Percentiles rank a stretch among this genome's conserved stretches.
Conservation (phyloP, 2,329 filamentous ascomycete species). For the Aureobasidium subglaciale region DNA sequence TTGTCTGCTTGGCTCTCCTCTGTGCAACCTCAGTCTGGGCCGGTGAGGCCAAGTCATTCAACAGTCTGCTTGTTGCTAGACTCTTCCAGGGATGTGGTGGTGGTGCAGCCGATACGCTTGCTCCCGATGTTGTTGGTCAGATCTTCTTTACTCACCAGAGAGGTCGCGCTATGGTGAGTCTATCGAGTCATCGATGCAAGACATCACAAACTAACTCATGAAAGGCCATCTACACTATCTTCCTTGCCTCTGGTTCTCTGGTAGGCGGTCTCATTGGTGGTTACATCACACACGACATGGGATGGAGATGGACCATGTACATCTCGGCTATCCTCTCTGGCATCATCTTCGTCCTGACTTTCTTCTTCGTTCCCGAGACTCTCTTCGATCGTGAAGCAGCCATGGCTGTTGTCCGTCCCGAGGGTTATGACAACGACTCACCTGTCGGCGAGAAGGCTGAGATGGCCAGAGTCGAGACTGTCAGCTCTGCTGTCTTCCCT, state of each 20-base stretch:
- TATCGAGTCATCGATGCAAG: conserved; percentile 21
- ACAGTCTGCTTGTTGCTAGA: conserved; percentile 32
- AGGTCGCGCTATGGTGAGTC: conserved; percentile 12
- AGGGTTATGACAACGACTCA: conserved; percentile 15
- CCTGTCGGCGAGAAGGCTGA: conserved; percentile 21
- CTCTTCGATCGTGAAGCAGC: conserved; percentile 30
- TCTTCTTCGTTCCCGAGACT: conserved; percentile 36
- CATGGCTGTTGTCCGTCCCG: conserved; percentile 18
- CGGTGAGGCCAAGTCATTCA: conserved; percentile 31
- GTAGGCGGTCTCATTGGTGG: conserved; percentile 34
- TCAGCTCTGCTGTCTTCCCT: conserved; percentile 14
- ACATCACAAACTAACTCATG: conserved; percentile 13
- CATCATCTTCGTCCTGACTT: conserved; percentile 27
- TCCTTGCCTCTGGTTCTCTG: conserved; percentile 32
- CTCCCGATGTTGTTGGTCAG: conserved; percentile 36
- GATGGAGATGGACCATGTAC: conserved; percentile 36
- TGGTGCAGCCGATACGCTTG: conserved; percentile 33
- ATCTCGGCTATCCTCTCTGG: conserved; percentile 32
- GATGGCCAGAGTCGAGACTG: conserved; percentile 21
- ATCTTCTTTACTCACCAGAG: conserved; percentile 35
- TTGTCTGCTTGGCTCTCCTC: conserved; percentile 30
- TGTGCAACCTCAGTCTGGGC: conserved; percentile 34
- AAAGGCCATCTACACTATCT: conserved; percentile 36
- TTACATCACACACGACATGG: conserved; percentile 32
- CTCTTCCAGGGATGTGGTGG: conserved; percentile 33